Evolutionary conservation across 1,284 basidiomycete genomes (phyloP).

Genomic region (Cystobasidium sp.): DNA sequence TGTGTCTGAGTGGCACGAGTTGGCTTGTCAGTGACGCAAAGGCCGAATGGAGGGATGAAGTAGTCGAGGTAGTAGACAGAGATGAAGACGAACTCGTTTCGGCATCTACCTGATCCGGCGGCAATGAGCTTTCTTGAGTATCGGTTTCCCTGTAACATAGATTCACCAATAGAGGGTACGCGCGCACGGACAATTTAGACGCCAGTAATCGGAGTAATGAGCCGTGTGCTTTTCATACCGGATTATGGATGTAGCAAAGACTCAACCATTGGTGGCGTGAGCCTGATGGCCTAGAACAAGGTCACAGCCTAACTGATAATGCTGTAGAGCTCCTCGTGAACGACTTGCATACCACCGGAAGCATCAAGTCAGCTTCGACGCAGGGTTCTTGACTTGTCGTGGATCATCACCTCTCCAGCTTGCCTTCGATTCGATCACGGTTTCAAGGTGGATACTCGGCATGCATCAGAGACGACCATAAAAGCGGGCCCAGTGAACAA

Average conservation of each 20-base stretch:
- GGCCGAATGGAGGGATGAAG: constrained; percentile 44
- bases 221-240: too few species aligned
- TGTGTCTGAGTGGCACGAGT: constrained; percentile 36
- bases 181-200: too few species aligned
- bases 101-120: background rate
- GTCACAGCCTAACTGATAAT: too few species aligned
- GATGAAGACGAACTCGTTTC: background rate
- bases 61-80: background rate
- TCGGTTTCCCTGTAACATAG: background rate
- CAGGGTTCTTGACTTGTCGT: too few species aligned
- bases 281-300: too few species aligned
- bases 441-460: background rate
- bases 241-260: too few species aligned
- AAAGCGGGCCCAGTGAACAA: background rate
- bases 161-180: background rate
- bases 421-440: background rate
- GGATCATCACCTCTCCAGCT: too few species aligned
- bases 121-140: background rate
- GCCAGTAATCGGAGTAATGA: too few species aligned
- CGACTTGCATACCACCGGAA: too few species aligned
- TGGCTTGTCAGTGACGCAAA: constrained; percentile 41
- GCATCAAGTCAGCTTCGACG: too few species aligned
- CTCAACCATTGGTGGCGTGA: too few species aligned
- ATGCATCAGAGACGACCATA: background rate
- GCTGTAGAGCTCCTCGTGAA: too few species aligned